Evolutionary conservation across 164 flowering plant species (phyloP), one percentile per base, ranked within the genome.

Genomic region (Echeveria elegans): DNA sequence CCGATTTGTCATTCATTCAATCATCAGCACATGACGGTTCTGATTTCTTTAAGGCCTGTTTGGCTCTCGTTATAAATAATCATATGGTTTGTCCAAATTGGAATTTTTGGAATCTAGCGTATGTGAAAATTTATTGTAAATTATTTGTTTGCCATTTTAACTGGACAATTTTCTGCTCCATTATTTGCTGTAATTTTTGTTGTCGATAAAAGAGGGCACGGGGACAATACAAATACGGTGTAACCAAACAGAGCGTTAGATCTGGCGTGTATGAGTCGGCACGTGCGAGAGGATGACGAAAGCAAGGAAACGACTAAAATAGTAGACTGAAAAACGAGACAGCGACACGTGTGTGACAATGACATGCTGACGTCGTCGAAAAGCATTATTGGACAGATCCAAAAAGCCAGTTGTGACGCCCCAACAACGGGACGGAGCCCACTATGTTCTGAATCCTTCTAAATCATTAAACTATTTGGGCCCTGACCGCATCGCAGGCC

Each of bases 351-450:
- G 65, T 63, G 26, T 7, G 65, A 63, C 24, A 34, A 7, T 34
- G 65, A 63, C 43, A 7, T 36, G 65, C 43, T 63, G 40, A 56
- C 61, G 61, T 56, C 31, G 61, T 63, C 21, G 1, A 34, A 16
- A 24, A 63, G 28, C 29, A 63, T 63, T 34, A 37, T 63, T 34
- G 65, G 65, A n/a, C 65, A 21, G 18, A 63, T 37, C 40, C 26
- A 34, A 36, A n/a, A 37, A 34, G 43, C 41, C 26, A 37, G 28
- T 36, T 24, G 65, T 63, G 65, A 63, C 65, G 43, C 41, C 65
- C 65, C 65, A 63, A 63, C 65, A 32, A 63, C 43, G 65, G 41
- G 65, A 63, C 65, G 65, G 65, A 63, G 65, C 65, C 65, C 65
- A 63, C 65, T n/a, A 63, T 63, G 65, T 34, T 63, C 18, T 43